Base-by-base conservation (phyloP, 2,329 filamentous ascomycete genomes). In the Ophiostoma quercus region DNA sequence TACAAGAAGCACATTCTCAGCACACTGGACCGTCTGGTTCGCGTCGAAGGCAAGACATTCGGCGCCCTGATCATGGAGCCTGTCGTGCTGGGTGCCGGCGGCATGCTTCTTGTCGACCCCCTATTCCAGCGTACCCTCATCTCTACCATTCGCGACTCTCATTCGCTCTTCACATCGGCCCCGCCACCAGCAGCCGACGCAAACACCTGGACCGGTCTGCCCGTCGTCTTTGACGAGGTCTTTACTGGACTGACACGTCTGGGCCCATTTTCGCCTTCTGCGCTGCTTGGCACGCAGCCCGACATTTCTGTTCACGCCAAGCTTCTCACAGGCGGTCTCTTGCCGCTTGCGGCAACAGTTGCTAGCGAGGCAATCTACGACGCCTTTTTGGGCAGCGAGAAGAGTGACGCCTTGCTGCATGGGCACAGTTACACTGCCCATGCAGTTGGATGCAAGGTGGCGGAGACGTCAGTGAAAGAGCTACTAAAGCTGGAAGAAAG, bases 391-490 rank as follows among this genome's bases (percentile, higher is more conserved):
- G 88, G 89, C 68, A 82, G 85, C 0, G 88, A 92, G 67, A 96
- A 95, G 79, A 87, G 86, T 0, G 91, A 94, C 74, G 92, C 92
- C 0, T 79, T 96, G 5, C 81, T 96, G 3, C 92, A 96, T 74
- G 92, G 92, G 0, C 92, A 96, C 77, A 94, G 91, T 77, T 96
- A 96, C 79, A 96, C 92, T 0, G 92, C 92, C 0, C 92, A 96
- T 77, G 85, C 92, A 0, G 85, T 95, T 1, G 92, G 92, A 0
- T 96, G 92, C 74, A 86, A 90, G 63, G 91, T 96, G 0, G 92
- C 90, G 0, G 82, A 90, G n/a, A 85, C 87, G 67, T 88, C 87
- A 0, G 77, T 96, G 9, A 77, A 79, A 9, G 82, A 83, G 54
- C 86, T 94, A 83, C 77, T 81, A 63, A 75, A 79, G 0, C 85